Conservation (phyloP, 2,329 filamentous ascomycete species). For the Colletotrichum plurivorum region DNA sequence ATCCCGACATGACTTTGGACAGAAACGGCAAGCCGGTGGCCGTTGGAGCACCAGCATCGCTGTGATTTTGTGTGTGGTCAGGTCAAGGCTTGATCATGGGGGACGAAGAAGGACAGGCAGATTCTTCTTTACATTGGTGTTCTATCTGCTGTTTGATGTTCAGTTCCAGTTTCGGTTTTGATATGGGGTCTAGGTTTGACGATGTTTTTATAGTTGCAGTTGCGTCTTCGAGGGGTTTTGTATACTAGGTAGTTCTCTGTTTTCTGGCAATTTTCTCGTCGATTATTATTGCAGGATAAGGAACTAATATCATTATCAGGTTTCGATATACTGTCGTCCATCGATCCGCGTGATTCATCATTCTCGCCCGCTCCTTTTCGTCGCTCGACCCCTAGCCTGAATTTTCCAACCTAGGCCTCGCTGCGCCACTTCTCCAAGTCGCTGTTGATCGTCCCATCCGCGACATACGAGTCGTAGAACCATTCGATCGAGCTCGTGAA, state of each 20-base stretch:
- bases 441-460: background rate
- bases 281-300: too few relatives aligned
- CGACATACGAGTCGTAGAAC: constrained; percentile 20
- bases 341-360: background rate
- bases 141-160: too few relatives aligned
- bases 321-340: too few relatives aligned
- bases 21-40: background rate
- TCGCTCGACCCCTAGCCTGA: too few relatives aligned
- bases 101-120: too few relatives aligned
- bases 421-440: constrained; percentile 9
- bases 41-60: background rate
- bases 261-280: too few relatives aligned
- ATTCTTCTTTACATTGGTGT: background rate
- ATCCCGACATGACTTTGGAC: constrained; percentile 8
- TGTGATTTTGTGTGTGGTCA: background rate
- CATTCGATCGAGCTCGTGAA: background rate
- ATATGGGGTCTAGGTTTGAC: too few relatives aligned
- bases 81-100: background rate
- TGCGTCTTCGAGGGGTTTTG: too few relatives aligned
- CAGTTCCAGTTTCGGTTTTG: too few relatives aligned
- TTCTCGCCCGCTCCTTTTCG: background rate
- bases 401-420: background rate
- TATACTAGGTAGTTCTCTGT: too few relatives aligned
- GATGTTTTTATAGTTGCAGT: too few relatives aligned
- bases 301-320: too few relatives aligned